Percentiles rank a stretch among this genome's conserved stretches.
phyloP scores from a whole-genome alignment of 371 early-diverging fungal species.

The Nematocida major region DNA sequence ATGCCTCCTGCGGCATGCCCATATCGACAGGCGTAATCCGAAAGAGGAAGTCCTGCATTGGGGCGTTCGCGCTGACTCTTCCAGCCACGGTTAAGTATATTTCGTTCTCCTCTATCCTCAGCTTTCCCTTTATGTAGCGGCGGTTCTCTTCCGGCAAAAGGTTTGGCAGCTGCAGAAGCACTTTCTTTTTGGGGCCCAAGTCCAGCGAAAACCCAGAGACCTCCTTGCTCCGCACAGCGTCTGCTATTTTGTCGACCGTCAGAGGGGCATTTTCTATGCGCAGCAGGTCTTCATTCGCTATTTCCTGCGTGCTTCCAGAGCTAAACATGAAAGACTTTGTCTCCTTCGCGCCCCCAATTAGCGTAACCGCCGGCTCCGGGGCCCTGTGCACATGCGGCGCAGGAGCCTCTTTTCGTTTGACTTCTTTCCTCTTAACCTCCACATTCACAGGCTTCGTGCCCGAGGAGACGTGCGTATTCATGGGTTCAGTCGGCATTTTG shows the following conservation, averaged over 20 bases:
- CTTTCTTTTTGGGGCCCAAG: background rate
- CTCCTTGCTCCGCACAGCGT: background rate
- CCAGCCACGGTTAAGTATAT: background rate
- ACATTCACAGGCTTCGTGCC: background rate
- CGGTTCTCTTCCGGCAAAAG: background rate
- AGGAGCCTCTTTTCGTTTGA: background rate
- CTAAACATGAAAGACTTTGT: background rate
- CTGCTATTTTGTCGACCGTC: background rate
- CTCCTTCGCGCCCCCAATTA: background rate
- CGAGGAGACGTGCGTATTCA: background rate
- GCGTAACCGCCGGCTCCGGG: background rate
- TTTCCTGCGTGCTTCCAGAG: background rate
- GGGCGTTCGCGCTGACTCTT: background rate
- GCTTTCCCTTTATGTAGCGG: background rate
- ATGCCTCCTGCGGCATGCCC: conserved; percentile 6
- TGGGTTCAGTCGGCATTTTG: conserved; percentile 14
- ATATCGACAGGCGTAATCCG: background rate
- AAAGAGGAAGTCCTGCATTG: background rate
- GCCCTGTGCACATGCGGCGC: background rate
- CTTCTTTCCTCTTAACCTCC: background rate
- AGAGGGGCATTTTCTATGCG: background rate
- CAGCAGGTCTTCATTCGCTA: background rate
- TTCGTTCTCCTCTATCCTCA: background rate
- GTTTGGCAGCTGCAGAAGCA: background rate
- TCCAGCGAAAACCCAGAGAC: background rate